These are phyloP conservation scores for Pseudogymnoascus sp. DNA, from an alignment of 2,329 filamentous ascomycete genomes.

Conservation along the genomic window DNA sequence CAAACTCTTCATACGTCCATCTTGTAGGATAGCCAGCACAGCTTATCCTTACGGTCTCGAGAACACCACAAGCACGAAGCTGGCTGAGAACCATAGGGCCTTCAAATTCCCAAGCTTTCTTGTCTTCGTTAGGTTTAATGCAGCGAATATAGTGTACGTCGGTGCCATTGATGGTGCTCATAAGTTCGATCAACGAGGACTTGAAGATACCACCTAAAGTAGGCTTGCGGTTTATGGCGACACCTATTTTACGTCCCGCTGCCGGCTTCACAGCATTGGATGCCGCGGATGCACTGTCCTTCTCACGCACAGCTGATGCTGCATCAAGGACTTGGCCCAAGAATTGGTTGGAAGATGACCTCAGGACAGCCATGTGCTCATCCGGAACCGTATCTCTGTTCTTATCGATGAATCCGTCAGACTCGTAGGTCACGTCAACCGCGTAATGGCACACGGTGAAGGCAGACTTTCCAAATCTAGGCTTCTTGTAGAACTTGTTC, in stretches of 20 bases:
- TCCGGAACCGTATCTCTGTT: constrained; percentile 98
- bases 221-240: constrained; percentile 90
- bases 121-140: constrained; percentile 97
- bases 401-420: constrained; percentile 98
- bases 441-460: constrained; percentile 99
- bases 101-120: constrained; percentile 95
- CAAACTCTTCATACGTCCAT: constrained; percentile 99
- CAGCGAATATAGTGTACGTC: constrained; percentile 99
- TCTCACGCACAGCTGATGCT: constrained; percentile 79
- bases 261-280: constrained; percentile 70
- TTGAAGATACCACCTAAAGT: constrained; percentile 98
- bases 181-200: constrained; percentile 93
- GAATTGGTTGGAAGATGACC: constrained; percentile 76
- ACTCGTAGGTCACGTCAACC: constrained; percentile 96
- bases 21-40: constrained; percentile 93
- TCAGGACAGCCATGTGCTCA: constrained; percentile 91
- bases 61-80: constrained; percentile 92
- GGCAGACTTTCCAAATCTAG: constrained; percentile 89
- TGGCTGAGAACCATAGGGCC: constrained; percentile 98
- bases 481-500: constrained; percentile 97
- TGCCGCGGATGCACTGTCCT: constrained; percentile 60
- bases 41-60: constrained; percentile 96
- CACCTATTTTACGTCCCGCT: constrained; percentile 77
- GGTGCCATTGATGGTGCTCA: constrained; percentile 95
- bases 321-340: constrained; percentile 76